A percentile compares a stretch with the other conserved stretches of the same genome.
Conservation (phyloP, 768 basidiomycete genomes). For the Hygrophorus pudorinus region DNA sequence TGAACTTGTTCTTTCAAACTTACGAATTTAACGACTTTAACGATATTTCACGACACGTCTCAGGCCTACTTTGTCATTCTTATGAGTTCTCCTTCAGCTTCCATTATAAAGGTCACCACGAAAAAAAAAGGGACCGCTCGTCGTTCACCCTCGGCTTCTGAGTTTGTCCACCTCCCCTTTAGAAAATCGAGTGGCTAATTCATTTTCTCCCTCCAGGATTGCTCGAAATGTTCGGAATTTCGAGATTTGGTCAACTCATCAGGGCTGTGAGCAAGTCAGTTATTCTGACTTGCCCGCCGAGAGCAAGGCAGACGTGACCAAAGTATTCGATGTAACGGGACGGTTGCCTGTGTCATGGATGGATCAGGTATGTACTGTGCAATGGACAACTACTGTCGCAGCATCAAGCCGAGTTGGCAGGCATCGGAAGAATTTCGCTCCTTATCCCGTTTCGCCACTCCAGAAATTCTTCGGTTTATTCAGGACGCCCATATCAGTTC, state of each 20-base stretch:
- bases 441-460: conserved; percentile 14
- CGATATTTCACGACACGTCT: conserved; percentile 1
- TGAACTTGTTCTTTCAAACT: not conserved
- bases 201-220: conserved; percentile 25
- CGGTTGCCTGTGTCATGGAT: conserved; percentile 33
- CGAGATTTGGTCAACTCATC: conserved; percentile 41
- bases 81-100: conserved; percentile 9
- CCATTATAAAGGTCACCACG: conserved; percentile 4
- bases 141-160: conserved; percentile 36
- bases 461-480: conserved; percentile 23
- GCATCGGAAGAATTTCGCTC: conserved; percentile 16
- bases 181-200: not conserved
- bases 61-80: not conserved
- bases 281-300: conserved; percentile 33
- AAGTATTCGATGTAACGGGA: conserved; percentile 27
- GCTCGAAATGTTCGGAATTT: conserved; percentile 37
- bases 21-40: not conserved
- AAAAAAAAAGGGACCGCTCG: conserved; percentile 9
- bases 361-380: conserved; percentile 22
- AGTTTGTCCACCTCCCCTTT: conserved; percentile 23
- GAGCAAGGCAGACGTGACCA: conserved; percentile 23
- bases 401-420: conserved; percentile 7
- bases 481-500: conserved; percentile 16
- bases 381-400: not conserved
- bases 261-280: conserved; percentile 39